Conservation (phyloP, 305 asterid species). For the Plantago coronopus region DNA sequence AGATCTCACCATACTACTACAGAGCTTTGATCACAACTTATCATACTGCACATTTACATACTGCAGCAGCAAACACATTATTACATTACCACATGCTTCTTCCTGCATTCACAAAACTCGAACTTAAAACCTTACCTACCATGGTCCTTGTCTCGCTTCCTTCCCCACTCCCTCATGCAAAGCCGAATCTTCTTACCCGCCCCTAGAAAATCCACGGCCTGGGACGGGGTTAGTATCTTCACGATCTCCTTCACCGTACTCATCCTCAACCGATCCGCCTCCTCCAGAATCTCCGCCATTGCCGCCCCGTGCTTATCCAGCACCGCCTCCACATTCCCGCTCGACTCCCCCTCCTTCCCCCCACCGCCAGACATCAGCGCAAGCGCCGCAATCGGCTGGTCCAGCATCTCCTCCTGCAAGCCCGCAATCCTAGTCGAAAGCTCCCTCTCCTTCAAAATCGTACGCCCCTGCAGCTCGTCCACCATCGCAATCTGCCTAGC, state of each 20-base stretch:
- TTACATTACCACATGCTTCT: no score
- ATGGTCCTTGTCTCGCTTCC: constrained; percentile 37
- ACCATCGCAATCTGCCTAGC: constrained; percentile 25
- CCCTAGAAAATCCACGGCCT: constrained; percentile 43
- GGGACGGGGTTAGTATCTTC: constrained; percentile 34
- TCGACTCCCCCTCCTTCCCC: neutral
- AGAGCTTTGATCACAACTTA: no score
- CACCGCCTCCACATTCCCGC: constrained; percentile 28
- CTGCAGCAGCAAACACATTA: no score
- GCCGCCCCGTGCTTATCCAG: constrained; percentile 33
- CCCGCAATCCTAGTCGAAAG: constrained; percentile 29
- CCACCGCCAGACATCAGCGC: constrained; percentile 16
- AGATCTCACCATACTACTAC: no score
- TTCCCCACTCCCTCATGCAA: constrained; percentile 45
- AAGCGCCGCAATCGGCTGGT: constrained; percentile 31
- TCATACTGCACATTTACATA: no score
- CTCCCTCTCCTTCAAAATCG: constrained; percentile 32
- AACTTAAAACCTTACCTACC: constrained; percentile 20
- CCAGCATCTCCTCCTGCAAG: constrained; percentile 38
- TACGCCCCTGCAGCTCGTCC: constrained; percentile 34
- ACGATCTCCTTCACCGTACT: constrained; percentile 30
- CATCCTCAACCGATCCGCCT: constrained; percentile 40
- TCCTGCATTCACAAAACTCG: constrained; percentile 1
- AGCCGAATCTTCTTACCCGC: constrained; percentile 41
- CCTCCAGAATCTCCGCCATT: constrained; percentile 38